Conservation (phyloP, 1,284 basidiomycete species). For the Ustilago nuda region DNA sequence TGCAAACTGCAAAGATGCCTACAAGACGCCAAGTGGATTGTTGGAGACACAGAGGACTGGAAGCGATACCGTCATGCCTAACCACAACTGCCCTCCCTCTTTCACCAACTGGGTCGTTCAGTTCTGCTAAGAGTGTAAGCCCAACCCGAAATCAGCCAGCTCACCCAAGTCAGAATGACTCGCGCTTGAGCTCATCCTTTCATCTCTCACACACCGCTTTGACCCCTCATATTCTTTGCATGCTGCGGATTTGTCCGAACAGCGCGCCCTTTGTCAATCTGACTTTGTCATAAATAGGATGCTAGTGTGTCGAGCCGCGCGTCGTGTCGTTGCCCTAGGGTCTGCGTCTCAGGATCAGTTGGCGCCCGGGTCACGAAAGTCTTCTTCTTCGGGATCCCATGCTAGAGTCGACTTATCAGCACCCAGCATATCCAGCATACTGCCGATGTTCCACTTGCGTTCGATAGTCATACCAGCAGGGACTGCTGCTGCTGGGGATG, state of each 20-base stretch:
- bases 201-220: not conserved
- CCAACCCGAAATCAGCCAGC: not conserved
- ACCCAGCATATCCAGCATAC: constrained; percentile 53
- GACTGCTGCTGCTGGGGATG: not conserved
- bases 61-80: constrained; percentile 32
- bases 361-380: constrained; percentile 19
- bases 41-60: constrained; percentile 25
- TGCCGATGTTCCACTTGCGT: constrained; percentile 51
- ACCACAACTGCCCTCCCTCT: constrained; percentile 43
- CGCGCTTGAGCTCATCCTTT: constrained; percentile 2
- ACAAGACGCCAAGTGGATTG: constrained; percentile 34
- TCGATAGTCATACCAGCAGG: constrained; percentile 23
- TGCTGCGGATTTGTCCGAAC: not conserved
- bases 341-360: not conserved
- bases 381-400: constrained; percentile 50
- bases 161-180: not conserved
- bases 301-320: not conserved
- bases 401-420: constrained; percentile 41
- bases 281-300: not conserved
- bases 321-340: not conserved
- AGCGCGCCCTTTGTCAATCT: not conserved
- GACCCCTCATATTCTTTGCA: not conserved
- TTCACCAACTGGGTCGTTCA: constrained; percentile 46
- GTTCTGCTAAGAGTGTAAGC: constrained; percentile 35
- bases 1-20: constrained; percentile 38